These are phyloP conservation scores for Hagleromyces aurorensis DNA, from an alignment of 805 yeast genomes.

Conservation along the genomic window DNA sequence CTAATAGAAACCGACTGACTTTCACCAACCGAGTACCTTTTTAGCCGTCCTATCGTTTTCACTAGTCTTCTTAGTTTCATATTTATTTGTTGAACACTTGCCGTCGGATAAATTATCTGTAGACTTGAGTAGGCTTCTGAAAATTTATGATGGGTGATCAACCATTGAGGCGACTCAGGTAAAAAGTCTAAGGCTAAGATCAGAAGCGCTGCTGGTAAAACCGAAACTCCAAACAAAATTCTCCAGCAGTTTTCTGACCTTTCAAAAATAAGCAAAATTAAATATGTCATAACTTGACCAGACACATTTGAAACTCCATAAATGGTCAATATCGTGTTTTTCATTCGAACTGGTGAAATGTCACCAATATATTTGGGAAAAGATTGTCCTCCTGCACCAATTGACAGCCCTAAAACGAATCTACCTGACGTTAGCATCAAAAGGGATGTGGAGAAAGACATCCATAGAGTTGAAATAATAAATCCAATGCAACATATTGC, in stretches of 20 bases:
- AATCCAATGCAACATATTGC: conserved; percentile 40
- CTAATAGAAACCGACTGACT: too few relatives aligned
- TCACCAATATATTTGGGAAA: conserved; percentile 55
- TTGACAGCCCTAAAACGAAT: conserved; percentile 58
- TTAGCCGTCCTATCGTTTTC: conserved; percentile 33
- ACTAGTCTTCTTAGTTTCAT: conserved; percentile 41
- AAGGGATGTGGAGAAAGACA: conserved; percentile 37
- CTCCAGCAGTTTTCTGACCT: conserved; percentile 31
- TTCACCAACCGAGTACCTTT: too few relatives aligned
- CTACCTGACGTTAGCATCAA: conserved; percentile 45
- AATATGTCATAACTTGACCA: conserved; percentile 41
- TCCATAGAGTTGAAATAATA: conserved; percentile 42
- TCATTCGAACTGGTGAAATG: conserved; percentile 36
- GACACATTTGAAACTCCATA: conserved; percentile 41
- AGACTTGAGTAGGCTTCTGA: conserved; percentile 37
- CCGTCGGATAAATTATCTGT: conserved; percentile 37
- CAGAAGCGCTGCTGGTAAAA: conserved; percentile 37
- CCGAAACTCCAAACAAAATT: conserved; percentile 33
- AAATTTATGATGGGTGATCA: conserved; percentile 29
- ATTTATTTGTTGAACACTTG: conserved; percentile 36
- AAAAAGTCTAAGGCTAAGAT: conserved; percentile 34
- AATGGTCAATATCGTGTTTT: conserved; percentile 35
- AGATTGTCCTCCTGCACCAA: conserved; percentile 64
- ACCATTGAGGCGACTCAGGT: conserved; percentile 46
- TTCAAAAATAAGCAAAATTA: conserved; percentile 31